A percentile compares a stretch with the other conserved stretches of the same genome.
phyloP scores from a whole-genome alignment of 208 protist species.

The Novymonas esmeraldas region DNA sequence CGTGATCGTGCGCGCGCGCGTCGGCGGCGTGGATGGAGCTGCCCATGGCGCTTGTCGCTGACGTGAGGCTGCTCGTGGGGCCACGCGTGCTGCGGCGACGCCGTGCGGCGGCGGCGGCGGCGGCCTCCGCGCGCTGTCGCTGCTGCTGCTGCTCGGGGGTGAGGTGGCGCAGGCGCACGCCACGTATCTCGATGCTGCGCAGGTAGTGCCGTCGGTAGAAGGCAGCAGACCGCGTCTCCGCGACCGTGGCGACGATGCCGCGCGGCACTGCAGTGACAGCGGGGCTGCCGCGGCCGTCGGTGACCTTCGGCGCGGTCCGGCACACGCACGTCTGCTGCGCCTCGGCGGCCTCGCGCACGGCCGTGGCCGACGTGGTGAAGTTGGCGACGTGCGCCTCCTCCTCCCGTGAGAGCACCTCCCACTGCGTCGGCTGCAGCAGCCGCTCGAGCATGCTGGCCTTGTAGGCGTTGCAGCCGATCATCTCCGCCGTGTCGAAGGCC shows the following conservation, averaged over 20 bases:
- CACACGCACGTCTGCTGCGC: constrained; percentile 8
- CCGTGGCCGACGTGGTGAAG: constrained; percentile 27
- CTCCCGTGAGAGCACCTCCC: constrained; percentile 47
- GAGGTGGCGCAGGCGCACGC: constrained; percentile 31
- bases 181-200: constrained; percentile 25
- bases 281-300: neutral
- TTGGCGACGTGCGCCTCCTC: constrained; percentile 37
- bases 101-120: neutral
- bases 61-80: too few species aligned
- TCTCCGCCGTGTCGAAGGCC: constrained; percentile 40
- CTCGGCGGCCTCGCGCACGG: constrained; percentile 16
- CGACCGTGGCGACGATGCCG: neutral
- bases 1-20: neutral
- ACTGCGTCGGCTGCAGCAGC: constrained; percentile 45
- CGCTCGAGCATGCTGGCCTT: constrained; percentile 72
- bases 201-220: constrained; percentile 32
- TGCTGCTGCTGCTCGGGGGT: constrained; percentile 4
- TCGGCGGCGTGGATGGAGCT: neutral
- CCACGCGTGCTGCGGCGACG: neutral
- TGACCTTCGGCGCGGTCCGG: neutral
- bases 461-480: constrained; percentile 70
- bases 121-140: neutral
- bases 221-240: constrained; percentile 3
- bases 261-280: neutral
- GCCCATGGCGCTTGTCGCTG: neutral